Evolutionary conservation across 1,284 basidiomycete genomes (phyloP).

Genomic region (Cryptococcus sp.): DNA sequence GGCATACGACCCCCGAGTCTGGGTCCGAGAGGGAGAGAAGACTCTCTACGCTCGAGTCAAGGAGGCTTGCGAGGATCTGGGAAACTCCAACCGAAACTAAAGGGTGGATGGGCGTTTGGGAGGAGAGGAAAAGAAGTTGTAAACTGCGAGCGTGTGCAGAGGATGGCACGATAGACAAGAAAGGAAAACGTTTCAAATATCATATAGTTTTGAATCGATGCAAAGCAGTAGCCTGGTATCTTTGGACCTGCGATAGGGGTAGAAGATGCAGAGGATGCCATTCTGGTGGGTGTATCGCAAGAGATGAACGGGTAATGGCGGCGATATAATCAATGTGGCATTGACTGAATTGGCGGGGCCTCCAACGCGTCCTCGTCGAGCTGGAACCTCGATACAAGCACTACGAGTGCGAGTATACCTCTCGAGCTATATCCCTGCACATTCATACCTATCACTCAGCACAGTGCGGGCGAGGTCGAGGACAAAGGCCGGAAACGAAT

Average conservation of each 20-base stretch:
- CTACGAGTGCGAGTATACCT: background rate
- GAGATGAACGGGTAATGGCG: too few relatives aligned
- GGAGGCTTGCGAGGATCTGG: constrained; percentile 85
- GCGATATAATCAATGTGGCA: background rate
- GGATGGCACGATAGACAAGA: too few relatives aligned
- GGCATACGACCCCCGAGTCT: constrained; percentile 90
- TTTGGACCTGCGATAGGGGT: too few relatives aligned
- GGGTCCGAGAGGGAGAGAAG: constrained; percentile 98
- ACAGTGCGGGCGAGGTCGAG: too few relatives aligned
- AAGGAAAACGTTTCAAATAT: too few relatives aligned
- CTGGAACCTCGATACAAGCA: background rate
- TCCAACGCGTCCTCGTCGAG: background rate
- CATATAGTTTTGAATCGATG: too few relatives aligned
- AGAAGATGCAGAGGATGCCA: too few relatives aligned
- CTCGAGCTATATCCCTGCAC: background rate
- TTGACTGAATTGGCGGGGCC: background rate
- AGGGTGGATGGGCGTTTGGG: background rate
- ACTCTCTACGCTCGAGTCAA: constrained; percentile 82
- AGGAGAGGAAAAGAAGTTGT: background rate
- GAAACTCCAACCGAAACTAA: constrained; percentile 57
- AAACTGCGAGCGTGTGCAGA: too few relatives aligned
- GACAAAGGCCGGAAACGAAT: too few relatives aligned
- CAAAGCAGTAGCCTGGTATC: too few relatives aligned
- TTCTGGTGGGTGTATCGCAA: too few relatives aligned
- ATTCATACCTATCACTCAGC: background rate